phyloP scores from a whole-genome alignment of 148 eudicot genomes.

The Linanthus parryae region DNA sequence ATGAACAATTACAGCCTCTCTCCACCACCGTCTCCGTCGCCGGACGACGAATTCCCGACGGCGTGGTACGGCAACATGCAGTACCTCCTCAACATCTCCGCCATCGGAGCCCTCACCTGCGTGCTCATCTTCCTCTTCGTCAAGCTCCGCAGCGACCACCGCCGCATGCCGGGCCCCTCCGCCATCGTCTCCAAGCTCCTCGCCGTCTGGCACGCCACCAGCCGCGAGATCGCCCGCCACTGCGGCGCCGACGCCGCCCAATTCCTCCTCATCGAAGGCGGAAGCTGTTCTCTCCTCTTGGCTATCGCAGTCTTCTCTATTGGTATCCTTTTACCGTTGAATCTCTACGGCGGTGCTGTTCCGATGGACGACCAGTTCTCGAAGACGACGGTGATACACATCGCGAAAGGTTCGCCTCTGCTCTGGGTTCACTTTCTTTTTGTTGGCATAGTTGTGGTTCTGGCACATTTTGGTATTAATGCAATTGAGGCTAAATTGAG shows the following conservation, averaged over 20 bases:
- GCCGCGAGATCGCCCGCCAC: constrained; percentile 67
- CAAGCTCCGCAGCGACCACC: constrained; percentile 91
- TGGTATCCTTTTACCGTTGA: constrained; percentile 49
- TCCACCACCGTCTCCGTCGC: constrained; percentile 35
- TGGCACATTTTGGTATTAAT: constrained; percentile 58
- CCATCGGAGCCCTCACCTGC: constrained; percentile 67
- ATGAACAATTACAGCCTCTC: constrained; percentile 12
- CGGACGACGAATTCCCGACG: constrained; percentile 21
- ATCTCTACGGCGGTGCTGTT: constrained; percentile 54
- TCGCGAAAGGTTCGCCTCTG: constrained; percentile 48
- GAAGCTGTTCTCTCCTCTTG: constrained; percentile 49
- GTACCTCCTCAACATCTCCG: constrained; percentile 85
- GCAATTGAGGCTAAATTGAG: constrained; percentile 49
- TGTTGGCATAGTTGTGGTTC: constrained; percentile 41
- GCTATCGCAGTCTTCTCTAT: constrained; percentile 35
- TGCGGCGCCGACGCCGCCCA: constrained; percentile 98
- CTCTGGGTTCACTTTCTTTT: constrained; percentile 71
- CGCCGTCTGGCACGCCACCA: constrained; percentile 93
- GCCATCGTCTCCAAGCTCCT: constrained; percentile 76
- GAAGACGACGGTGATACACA: constrained; percentile 64
- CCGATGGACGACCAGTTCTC: constrained; percentile 70
- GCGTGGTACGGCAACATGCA: constrained; percentile 94
- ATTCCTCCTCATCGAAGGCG: constrained; percentile 83
- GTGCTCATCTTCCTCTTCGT: constrained; percentile 62
- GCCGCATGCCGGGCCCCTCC: constrained; percentile 70